Evolutionary conservation across 225 moss, liverwort and hornwort genomes (phyloP), one percentile per base, ranked within the genome.

Genomic region (Lunularia cruciata): DNA sequence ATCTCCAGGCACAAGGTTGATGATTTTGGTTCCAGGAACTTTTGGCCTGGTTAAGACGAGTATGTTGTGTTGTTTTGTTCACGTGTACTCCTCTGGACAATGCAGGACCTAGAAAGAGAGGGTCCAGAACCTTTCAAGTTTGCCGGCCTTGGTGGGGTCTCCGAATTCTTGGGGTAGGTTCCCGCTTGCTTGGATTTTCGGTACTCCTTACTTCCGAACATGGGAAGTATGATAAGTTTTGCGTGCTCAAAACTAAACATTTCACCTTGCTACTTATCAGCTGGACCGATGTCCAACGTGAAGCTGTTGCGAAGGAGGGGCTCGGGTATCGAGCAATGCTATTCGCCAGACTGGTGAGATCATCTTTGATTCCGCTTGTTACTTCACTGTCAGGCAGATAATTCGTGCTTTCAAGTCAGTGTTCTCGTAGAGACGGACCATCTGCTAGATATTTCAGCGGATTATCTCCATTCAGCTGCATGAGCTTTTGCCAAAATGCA

Each of bases 201-300:
- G 40, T 40, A 5, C 13, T 40, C 7, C 40, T 40, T 5, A n/a
- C 20, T 49, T 49, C 2, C 22, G 30, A 58, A 58, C 8, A 33
- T 58, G 35, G 7, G 16, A 0, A 52, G 6, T 8, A 34, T 4
- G 14, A 14, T 7, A 34, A 32, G 3, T 31, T 36, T 19, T 28
- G 0, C 5, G 31, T 19, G 16, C 13, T 19, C n/a, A 8, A 6
- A 15, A 33, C 33, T 58, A 43, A 75, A 27, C 22, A 15, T 18
- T 19, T 25, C 22, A 5, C 52, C 13, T 60, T 37, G 10, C 27
- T 33, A 26, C 52, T 20, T 26, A n/a, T n/a, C 76, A 93, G 94
- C 42, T 98, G 96, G 96, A 98, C 96, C 23, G 93, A 93, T 66
- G 87, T 86, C 42, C 98, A 98, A 82, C 91, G 93, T 49, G 78